Evolutionary conservation across 805 yeast species (phyloP).

Genomic region (Diddensiella caesifluorescens): DNA sequence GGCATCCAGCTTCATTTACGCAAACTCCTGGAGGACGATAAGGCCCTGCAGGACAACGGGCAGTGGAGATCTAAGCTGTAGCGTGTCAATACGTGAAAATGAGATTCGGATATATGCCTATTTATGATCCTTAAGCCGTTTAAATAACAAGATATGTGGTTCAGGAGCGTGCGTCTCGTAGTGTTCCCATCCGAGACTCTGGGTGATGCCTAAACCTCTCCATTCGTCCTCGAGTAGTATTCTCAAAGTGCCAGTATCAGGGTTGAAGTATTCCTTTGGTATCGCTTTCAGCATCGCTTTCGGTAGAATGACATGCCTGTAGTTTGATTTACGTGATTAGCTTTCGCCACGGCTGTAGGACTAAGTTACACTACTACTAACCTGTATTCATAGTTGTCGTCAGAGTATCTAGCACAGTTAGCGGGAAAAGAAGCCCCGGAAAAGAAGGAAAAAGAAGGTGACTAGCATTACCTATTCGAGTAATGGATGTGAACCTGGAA

Average conservation of each 20-base stretch:
- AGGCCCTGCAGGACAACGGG: conserved; percentile 13
- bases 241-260: conserved; percentile 89
- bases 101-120: not conserved
- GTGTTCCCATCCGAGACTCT: conserved; percentile 95
- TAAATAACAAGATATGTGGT: conserved; percentile 90
- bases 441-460: too few species aligned
- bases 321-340: too few species aligned
- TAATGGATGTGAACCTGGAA: conserved; percentile 93
- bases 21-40: conserved; percentile 26
- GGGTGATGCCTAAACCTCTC: conserved; percentile 97
- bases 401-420: conserved; percentile 80
- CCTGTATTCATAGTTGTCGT: conserved; percentile 83
- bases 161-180: conserved; percentile 98
- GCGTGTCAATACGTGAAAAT: not conserved
- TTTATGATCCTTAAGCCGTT: conserved; percentile 27
- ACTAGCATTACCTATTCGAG: conserved; percentile 54
- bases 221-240: conserved; percentile 93
- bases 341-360: too few species aligned
- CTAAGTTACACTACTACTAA: too few species aligned
- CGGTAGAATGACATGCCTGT: conserved; percentile 93
- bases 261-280: conserved; percentile 89
- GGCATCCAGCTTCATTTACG: conserved; percentile 30
- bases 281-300: conserved; percentile 90
- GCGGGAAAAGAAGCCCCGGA: too few species aligned
- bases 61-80: conserved; percentile 8